Evolutionary conservation across 768 basidiomycete species (phyloP).

Genomic region (Auricularia heimuer): DNA sequence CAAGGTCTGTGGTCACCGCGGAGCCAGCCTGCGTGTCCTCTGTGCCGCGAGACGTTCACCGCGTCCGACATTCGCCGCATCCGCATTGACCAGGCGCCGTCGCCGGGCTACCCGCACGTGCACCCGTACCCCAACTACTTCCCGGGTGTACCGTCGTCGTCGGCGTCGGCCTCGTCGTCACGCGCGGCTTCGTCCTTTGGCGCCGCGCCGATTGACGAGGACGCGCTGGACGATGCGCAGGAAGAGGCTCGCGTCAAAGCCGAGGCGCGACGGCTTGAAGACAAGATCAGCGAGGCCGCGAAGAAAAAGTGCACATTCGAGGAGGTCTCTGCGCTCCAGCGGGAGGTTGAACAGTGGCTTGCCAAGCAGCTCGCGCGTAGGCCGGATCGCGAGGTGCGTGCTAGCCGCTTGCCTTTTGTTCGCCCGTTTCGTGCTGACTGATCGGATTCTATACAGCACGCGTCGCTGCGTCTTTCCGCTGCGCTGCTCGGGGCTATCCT

Average conservation of each 20-base stretch:
- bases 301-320: constrained; percentile 82
- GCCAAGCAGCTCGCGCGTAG: constrained; percentile 40
- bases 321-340: constrained; percentile 67
- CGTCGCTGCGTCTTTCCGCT: constrained; percentile 65
- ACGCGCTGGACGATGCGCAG: constrained; percentile 12
- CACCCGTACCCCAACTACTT: constrained; percentile 1
- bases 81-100: constrained; percentile 60
- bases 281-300: constrained; percentile 69
- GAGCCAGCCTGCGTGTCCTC: constrained; percentile 46
- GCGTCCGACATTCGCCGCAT: constrained; percentile 60
- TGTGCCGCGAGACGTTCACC: constrained; percentile 56
- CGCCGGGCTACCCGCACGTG: constrained; percentile 35
- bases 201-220: constrained; percentile 22
- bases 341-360: constrained; percentile 72
- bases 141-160: constrained; percentile 28
- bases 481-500: constrained; percentile 74
- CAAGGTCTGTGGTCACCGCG: constrained; percentile 46
- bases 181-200: constrained; percentile 38
- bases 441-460: constrained; percentile 30
- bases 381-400: constrained; percentile 52
- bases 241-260: constrained; percentile 13
- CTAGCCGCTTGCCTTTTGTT: neutral
- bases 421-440: neutral
- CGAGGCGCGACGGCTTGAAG: constrained; percentile 62
- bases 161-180: constrained; percentile 44